Conservation (phyloP, 2,329 filamentous ascomycete species). For the Diaporthe sp. region DNA sequence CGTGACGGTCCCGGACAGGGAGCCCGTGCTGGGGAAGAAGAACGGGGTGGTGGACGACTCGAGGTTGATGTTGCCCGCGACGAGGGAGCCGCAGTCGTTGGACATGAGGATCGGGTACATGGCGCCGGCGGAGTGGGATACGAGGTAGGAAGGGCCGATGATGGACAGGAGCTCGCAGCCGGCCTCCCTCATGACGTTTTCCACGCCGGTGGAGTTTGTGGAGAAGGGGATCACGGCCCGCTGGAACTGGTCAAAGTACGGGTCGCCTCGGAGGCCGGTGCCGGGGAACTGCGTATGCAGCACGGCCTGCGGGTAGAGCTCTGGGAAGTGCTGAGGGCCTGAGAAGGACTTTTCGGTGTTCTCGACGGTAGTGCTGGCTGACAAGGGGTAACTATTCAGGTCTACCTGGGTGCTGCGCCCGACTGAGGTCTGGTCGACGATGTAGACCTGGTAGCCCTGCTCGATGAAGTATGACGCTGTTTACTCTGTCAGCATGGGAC, state of each 20-base stretch:
- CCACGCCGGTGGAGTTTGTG: conserved; percentile 40
- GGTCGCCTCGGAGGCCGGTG: conserved; percentile 53
- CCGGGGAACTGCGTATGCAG: conserved; percentile 51
- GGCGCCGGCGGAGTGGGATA: conserved; percentile 45
- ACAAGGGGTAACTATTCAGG: conserved; percentile 46
- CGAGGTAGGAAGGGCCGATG: conserved; percentile 46
- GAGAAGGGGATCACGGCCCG: conserved; percentile 55
- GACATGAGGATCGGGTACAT: conserved; percentile 45
- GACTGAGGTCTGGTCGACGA: conserved; percentile 53
- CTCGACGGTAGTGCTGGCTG: conserved; percentile 44
- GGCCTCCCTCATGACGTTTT: conserved; percentile 43
- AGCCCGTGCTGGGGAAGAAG: conserved; percentile 41
- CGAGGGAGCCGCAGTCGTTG: conserved; percentile 45
- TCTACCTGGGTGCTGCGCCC: conserved; percentile 49
- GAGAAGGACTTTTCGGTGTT: conserved; percentile 46
- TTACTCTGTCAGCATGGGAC: background rate
- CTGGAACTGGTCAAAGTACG: conserved; percentile 62
- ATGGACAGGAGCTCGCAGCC: conserved; percentile 44
- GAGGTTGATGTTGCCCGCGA: conserved; percentile 49
- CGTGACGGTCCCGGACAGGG: conserved; percentile 30
- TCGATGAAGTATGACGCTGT: conserved; percentile 53
- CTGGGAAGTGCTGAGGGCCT: conserved; percentile 42
- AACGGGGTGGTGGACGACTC: conserved; percentile 48
- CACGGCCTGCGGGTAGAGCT: conserved; percentile 48
- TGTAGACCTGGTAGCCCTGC: conserved; percentile 55